A percentile compares a stretch with the other conserved stretches of the same genome.
Conservation (phyloP, 2,329 filamentous ascomycete genomes). For the Colletotrichum karsti region DNA sequence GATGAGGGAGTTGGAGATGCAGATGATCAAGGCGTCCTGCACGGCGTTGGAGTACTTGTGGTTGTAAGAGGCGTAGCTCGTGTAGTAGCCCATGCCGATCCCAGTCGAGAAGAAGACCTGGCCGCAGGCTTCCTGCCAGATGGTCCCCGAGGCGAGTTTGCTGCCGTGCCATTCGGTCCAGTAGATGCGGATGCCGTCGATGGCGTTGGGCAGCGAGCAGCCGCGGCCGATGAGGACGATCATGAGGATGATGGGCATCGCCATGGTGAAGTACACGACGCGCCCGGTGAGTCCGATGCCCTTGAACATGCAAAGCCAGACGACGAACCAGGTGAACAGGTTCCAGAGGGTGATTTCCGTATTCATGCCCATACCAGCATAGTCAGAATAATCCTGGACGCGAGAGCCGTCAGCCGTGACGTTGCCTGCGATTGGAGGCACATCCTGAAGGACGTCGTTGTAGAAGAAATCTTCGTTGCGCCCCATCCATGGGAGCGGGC, state of each 20-base stretch:
- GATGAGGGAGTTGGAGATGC: conserved; percentile 59
- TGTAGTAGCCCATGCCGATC: conserved; percentile 57
- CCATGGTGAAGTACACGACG: conserved; percentile 66
- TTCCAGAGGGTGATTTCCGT: conserved; percentile 63
- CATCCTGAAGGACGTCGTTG: not conserved
- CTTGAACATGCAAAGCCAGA: conserved; percentile 66
- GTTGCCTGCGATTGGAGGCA: conserved; percentile 40
- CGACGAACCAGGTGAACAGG: conserved; percentile 62
- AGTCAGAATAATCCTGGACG: conserved; percentile 49
- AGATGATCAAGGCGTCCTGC: conserved; percentile 62
- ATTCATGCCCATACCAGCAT: conserved; percentile 51
- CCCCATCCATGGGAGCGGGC: conserved; percentile 59
- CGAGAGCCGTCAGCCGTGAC: conserved; percentile 40
- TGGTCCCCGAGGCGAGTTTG: conserved; percentile 52
- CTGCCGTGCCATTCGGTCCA: conserved; percentile 48
- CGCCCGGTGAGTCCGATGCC: conserved; percentile 62
- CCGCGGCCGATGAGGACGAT: conserved; percentile 59
- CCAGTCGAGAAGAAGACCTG: conserved; percentile 47
- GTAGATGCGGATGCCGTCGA: conserved; percentile 54
- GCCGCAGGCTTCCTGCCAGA: conserved; percentile 63
- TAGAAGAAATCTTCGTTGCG: conserved; percentile 50
- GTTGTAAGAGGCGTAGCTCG: conserved; percentile 64
- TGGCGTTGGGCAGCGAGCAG: conserved; percentile 58
- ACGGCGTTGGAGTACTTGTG: conserved; percentile 60
- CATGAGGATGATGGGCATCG: conserved; percentile 60